A percentile compares a stretch with the other conserved stretches of the same genome.
Conservation (phyloP, 1,139 yeast species). For the Debaryomyces subglobosus region DNA sequence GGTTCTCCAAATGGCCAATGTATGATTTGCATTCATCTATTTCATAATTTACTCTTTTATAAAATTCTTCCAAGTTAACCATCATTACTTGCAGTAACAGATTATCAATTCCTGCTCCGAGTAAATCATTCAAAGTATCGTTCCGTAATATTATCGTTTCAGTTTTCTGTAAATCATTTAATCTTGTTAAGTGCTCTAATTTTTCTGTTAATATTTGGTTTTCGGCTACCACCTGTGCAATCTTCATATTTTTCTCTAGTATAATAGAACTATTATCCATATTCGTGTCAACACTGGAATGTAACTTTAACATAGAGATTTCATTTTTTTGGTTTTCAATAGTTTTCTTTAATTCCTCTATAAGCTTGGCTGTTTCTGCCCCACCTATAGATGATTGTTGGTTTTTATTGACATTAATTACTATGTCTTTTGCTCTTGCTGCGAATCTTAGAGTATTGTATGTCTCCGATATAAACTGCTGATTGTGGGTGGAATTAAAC, state of each 20-base stretch:
- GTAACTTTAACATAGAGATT: slow-evolving; percentile 31
- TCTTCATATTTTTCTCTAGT: slow-evolving; percentile 16
- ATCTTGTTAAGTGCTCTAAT: slow-evolving; percentile 67
- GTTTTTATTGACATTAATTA: slow-evolving; percentile 66
- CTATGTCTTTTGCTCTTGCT: slow-evolving; percentile 86
- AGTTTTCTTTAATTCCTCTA: slow-evolving; percentile 50
- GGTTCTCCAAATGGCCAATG: slow-evolving; percentile 62
- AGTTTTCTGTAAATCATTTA: slow-evolving; percentile 60
- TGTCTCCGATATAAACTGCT: slow-evolving; percentile 70
- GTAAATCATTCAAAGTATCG: slow-evolving; percentile 55
- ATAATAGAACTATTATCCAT: background rate
- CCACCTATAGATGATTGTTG: slow-evolving; percentile 34
- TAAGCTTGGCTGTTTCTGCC: slow-evolving; percentile 46
- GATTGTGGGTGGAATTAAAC: slow-evolving; percentile 23
- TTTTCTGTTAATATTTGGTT: slow-evolving; percentile 63
- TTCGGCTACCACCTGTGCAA: slow-evolving; percentile 60
- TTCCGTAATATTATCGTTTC: slow-evolving; percentile 57
- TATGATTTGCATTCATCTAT: slow-evolving; percentile 67
- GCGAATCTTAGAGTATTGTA: slow-evolving; percentile 89
- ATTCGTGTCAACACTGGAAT: slow-evolving; percentile 2
- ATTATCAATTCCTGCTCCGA: slow-evolving; percentile 38
- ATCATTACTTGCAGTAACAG: slow-evolving; percentile 42
- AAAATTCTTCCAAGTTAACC: slow-evolving; percentile 51
- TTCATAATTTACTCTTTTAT: slow-evolving; percentile 48
- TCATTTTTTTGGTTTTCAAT: slow-evolving; percentile 50